These are phyloP conservation scores for Omphalotus olearius DNA, from an alignment of 1,284 basidiomycete species.

Conservation along the genomic window DNA sequence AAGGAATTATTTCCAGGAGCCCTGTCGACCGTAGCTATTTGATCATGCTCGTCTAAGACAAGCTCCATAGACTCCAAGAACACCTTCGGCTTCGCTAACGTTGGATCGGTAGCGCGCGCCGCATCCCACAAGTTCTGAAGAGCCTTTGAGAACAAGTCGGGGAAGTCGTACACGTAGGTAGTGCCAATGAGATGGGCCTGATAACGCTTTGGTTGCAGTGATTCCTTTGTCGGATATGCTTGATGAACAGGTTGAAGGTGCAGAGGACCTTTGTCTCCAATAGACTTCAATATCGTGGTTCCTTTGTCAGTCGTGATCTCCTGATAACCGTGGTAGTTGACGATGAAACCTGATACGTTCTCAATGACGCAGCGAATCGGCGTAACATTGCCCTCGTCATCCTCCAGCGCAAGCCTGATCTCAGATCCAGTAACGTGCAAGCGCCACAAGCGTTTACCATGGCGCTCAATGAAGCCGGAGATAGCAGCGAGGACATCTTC, in stretches of 20 bases:
- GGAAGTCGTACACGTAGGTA: slow-evolving; percentile 99
- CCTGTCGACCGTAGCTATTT: slow-evolving; percentile 86
- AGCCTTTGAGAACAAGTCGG: slow-evolving; percentile 96
- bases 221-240: slow-evolving; percentile 95
- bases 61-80: slow-evolving; percentile 86
- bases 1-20: slow-evolving; percentile 92
- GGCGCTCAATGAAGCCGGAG: slow-evolving; percentile 96
- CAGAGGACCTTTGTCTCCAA: slow-evolving; percentile 90
- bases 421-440: slow-evolving; percentile 97
- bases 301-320: slow-evolving; percentile 97
- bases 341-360: slow-evolving; percentile 98
- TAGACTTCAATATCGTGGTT: slow-evolving; percentile 91
- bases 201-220: slow-evolving; percentile 98
- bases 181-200: slow-evolving; percentile 99
- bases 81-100: slow-evolving; percentile 72
- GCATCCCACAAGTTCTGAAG: slow-evolving; percentile 90
- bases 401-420: slow-evolving; percentile 93
- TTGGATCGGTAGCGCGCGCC: slow-evolving; percentile 61
- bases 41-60: slow-evolving; percentile 90
- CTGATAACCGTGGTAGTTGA: slow-evolving; percentile 99
- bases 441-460: slow-evolving; percentile 97
- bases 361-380: slow-evolving; percentile 97
- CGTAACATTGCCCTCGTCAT: slow-evolving; percentile 88
- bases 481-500: slow-evolving; percentile 96
- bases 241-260: slow-evolving; percentile 92